Base-by-base conservation (phyloP, 176 grass and related monocot genomes). In the Puccinellia tenuiflora region DNA sequence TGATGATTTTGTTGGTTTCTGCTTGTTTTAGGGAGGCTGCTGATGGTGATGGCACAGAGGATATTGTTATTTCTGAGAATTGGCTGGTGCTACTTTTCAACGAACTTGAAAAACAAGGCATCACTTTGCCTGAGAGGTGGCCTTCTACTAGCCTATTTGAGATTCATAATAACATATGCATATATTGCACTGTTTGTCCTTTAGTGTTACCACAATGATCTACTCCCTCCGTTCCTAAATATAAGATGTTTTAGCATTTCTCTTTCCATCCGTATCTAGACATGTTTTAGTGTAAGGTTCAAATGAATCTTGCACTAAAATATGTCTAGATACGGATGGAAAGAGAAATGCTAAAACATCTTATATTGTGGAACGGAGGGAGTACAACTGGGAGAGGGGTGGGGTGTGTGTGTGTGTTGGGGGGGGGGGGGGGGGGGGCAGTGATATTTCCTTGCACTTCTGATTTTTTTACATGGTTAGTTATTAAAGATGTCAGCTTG, bases 81-180 rank as follows among this genome's bases (percentile, higher is more conserved):
- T 98, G 96, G 96, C 60, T 88, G 53, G 63, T 90, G 17, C 81
- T 88, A 66, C 90, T 98, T 84, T 80, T 90, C 52, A 79, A 46
- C 64, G 96, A 95, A 65, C 92, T 98, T 59, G 92, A 98, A 78
- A 93, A 95, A 82, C 86, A 93, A 89, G 79, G 79, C 22, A 93
- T 98, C 72, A 90, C 81, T 91, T 86, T 98, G 76, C 90, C 96
- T 16, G 96, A 98, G 81, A 98, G 95, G 95, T 97, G 55, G 76
- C 24, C 52, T 86, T 77, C 30, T 82, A 54, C 30, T 57, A 59
- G 29, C 24, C 67, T 51, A 3, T 68, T 82, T 76, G 54, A n/a
- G 42, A 69, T 87, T 78, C 56, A 20, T 59, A 55, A 46, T 74
- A 74, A 51, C 3, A 21, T 37, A 39, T 67, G 21, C 45, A 77